phyloP scores from a whole-genome alignment of 2,329 filamentous ascomycete species.

The Curvularia verruculosa region DNA sequence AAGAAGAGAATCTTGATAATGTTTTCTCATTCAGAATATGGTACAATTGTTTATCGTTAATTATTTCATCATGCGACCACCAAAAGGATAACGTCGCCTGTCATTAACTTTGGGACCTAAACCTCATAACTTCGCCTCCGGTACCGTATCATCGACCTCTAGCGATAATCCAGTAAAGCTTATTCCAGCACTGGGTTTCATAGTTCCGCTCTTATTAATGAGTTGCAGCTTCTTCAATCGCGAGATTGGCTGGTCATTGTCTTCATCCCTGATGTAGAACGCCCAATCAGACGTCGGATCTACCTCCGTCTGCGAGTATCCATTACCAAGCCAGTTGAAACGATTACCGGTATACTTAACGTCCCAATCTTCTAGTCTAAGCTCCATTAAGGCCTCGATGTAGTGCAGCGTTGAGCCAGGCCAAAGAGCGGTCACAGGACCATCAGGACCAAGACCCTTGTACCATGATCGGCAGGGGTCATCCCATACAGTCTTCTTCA shows the following conservation, averaged over 20 bases:
- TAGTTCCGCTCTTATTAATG: slow-evolving; percentile 42
- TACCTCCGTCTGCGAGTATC: slow-evolving; percentile 44
- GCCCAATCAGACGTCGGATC: slow-evolving; percentile 46
- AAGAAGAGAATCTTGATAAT: too few relatives aligned
- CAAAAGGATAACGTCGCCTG: not conserved
- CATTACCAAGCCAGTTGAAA: slow-evolving; percentile 50
- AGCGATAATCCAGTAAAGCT: slow-evolving; percentile 23
- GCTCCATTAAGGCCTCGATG: slow-evolving; percentile 55
- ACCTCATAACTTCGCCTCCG: slow-evolving; percentile 26
- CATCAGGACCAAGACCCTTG: slow-evolving; percentile 42
- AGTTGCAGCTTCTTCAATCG: slow-evolving; percentile 34
- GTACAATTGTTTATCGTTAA: too few relatives aligned
- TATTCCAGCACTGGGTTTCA: slow-evolving; percentile 20
- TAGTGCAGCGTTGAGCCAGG: slow-evolving; percentile 58
- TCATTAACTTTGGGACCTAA: not conserved
- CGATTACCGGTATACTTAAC: slow-evolving; percentile 48
- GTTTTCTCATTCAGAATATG: too few relatives aligned
- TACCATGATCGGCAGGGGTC: slow-evolving; percentile 56
- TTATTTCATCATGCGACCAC: too few relatives aligned
- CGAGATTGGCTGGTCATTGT: slow-evolving; percentile 42
- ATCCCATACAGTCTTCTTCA: slow-evolving; percentile 55
- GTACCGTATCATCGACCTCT: not conserved
- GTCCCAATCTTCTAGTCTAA: slow-evolving; percentile 57
- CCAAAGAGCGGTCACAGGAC: slow-evolving; percentile 51
- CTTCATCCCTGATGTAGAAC: slow-evolving; percentile 44